Conservation (phyloP, 768 basidiomycete genomes). For the Trametes meyenii region DNA sequence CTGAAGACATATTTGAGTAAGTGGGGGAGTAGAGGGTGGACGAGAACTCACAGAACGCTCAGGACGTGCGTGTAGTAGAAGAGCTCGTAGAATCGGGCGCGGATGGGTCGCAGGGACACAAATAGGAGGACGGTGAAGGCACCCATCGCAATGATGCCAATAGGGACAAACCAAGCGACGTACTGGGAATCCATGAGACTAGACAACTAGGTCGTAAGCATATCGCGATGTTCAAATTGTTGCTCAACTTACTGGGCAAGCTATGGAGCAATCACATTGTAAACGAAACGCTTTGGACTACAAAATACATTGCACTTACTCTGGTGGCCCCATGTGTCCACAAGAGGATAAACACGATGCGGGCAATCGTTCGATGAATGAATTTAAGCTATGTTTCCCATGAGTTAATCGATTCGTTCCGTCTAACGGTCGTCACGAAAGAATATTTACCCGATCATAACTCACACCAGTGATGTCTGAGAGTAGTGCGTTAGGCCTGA, state of each 20-base stretch:
- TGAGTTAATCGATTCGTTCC: background rate
- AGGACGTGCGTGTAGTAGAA: conserved; percentile 55
- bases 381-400: conserved; percentile 38
- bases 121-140: conserved; percentile 46
- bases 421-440: conserved; percentile 9
- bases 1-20: conserved; percentile 18
- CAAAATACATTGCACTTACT: background rate
- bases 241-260: conserved; percentile 39
- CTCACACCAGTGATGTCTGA: conserved; percentile 56
- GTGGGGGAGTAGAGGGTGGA: background rate
- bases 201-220: background rate
- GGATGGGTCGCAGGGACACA: conserved; percentile 51
- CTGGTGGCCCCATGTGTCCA: conserved; percentile 46
- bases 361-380: conserved; percentile 52
- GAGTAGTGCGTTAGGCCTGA: background rate
- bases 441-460: conserved; percentile 42
- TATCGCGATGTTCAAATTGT: background rate
- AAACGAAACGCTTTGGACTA: background rate
- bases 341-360: conserved; percentile 47
- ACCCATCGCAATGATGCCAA: conserved; percentile 41
- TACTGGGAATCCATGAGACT: background rate
- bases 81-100: conserved; percentile 50
- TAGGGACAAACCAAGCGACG: conserved; percentile 29
- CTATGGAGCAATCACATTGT: conserved; percentile 1
- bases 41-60: conserved; percentile 41